These are phyloP conservation scores for Penicillium ochrochloron DNA, from an alignment of 495 filamentous ascomycete genomes.

Conservation along the genomic window DNA sequence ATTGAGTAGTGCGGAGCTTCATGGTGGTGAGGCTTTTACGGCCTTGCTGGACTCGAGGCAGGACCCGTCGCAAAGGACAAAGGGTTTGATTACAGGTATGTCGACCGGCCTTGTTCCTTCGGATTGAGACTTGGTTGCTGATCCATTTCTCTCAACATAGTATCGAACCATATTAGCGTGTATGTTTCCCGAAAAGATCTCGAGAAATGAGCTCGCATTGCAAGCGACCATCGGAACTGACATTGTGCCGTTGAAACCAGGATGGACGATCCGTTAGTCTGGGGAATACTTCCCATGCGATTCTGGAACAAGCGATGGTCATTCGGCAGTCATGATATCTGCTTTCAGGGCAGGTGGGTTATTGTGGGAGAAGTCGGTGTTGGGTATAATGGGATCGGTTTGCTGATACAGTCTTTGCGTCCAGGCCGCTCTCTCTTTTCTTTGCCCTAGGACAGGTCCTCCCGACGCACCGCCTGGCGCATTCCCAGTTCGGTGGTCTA, in stretches of 20 bases:
- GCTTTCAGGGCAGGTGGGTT: slow-evolving; percentile 57
- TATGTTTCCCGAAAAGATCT: slow-evolving; percentile 61
- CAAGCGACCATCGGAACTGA: slow-evolving; percentile 33
- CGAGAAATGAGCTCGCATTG: slow-evolving; percentile 13
- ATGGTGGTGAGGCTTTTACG: slow-evolving; percentile 75
- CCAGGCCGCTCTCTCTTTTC: slow-evolving; percentile 64
- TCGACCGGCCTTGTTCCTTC: neutral
- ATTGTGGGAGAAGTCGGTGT: neutral
- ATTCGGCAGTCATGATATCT: slow-evolving; percentile 91
- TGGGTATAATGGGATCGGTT: slow-evolving; percentile 1
- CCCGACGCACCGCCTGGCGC: slow-evolving; percentile 78
- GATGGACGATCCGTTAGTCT: slow-evolving; percentile 91
- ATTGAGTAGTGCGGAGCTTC: slow-evolving; percentile 58
- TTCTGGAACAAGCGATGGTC: slow-evolving; percentile 83
- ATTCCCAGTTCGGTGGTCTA: slow-evolving; percentile 72
- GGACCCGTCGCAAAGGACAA: slow-evolving; percentile 68
- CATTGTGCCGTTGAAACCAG: slow-evolving; percentile 51
- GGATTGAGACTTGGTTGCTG: slow-evolving; percentile 15
- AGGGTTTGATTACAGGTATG: slow-evolving; percentile 86
- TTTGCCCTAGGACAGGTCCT: slow-evolving; percentile 88
- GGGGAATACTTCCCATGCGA: slow-evolving; percentile 79
- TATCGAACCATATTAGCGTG: slow-evolving; percentile 96
- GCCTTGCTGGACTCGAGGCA: slow-evolving; percentile 73
- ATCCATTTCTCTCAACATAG: slow-evolving; percentile 45
- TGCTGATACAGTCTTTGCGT: slow-evolving; percentile 26